These are phyloP conservation scores for Cryptosporidium muris DNA, from an alignment of 169 alveolate genomes.

Conservation along the genomic window DNA sequence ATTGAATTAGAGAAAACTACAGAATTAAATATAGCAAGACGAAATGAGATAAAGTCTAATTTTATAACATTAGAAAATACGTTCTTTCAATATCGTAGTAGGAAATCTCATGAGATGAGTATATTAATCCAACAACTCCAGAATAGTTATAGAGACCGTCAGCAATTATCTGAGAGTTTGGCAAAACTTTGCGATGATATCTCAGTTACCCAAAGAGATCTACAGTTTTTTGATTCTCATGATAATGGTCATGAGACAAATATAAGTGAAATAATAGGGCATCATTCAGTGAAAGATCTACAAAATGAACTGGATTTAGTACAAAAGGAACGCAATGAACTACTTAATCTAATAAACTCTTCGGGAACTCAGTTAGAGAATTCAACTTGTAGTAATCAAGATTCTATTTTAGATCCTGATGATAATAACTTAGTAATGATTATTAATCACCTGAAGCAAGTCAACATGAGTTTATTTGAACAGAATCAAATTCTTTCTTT, in stretches of 20 bases:
- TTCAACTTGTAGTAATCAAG: neutral
- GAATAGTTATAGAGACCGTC: neutral
- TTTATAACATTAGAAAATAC: slow-evolving; percentile 5
- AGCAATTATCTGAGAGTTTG: slow-evolving; percentile 1
- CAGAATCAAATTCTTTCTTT: slow-evolving; percentile 43
- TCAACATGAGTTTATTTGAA: slow-evolving; percentile 21
- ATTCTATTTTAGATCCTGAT: neutral
- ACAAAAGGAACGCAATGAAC: neutral
- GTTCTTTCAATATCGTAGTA: slow-evolving; percentile 8
- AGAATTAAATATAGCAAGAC: slow-evolving; percentile 39
- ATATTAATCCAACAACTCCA: slow-evolving; percentile 4
- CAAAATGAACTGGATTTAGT: neutral
- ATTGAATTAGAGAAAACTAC: slow-evolving; percentile 16
- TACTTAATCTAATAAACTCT: slow-evolving; percentile 2
- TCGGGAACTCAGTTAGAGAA: neutral
- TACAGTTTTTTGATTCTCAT: neutral
- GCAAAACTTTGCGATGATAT: no score
- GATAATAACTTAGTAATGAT: slow-evolving; percentile 6
- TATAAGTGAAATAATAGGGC: neutral
- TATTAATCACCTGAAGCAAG: slow-evolving; percentile 20
- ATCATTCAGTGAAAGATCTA: neutral
- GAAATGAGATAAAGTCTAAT: slow-evolving; percentile 42
- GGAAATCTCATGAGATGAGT: slow-evolving; percentile 7
- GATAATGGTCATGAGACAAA: neutral
- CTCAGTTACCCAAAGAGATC: no score